A percentile compares a stretch with the other conserved stretches of the same genome.
These are phyloP conservation scores for Ophiostoma australiae DNA, from an alignment of 2,329 filamentous ascomycete genomes.

Conservation along the genomic window DNA sequence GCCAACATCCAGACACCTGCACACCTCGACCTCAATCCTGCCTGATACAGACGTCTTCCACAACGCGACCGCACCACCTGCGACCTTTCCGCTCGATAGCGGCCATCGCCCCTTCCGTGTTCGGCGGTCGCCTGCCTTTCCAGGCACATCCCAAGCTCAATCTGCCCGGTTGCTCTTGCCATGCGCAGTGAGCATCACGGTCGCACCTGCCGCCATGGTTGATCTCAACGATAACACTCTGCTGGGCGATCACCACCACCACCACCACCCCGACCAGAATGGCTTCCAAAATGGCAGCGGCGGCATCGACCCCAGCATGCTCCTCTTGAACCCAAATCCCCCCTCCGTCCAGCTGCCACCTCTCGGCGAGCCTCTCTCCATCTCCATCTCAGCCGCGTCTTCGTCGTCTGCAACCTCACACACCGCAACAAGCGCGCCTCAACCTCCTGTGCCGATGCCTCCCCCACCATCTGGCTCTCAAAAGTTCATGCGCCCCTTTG, in stretches of 20 bases:
- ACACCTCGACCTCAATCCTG: slow-evolving; percentile 11
- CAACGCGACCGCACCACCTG: neutral
- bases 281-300: slow-evolving; percentile 26
- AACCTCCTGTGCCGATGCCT: slow-evolving; percentile 20
- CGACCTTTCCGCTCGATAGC: neutral
- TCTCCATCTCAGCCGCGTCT: slow-evolving; percentile 22
- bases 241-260: slow-evolving; percentile 24
- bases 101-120: slow-evolving; percentile 16
- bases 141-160: too few species aligned
- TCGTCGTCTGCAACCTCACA: slow-evolving; percentile 19
- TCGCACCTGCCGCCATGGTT: slow-evolving; percentile 34
- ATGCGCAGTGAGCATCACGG: slow-evolving; percentile 29
- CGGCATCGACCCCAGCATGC: slow-evolving; percentile 28
- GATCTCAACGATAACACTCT: slow-evolving; percentile 24
- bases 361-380: slow-evolving; percentile 20
- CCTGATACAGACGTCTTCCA: neutral
- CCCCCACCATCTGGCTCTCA: slow-evolving; percentile 22
- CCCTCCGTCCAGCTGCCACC: slow-evolving; percentile 21
- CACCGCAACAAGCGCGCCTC: slow-evolving; percentile 17
- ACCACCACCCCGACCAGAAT: slow-evolving; percentile 25
- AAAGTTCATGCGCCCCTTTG: slow-evolving; percentile 46
- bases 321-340: slow-evolving; percentile 26
- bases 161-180: slow-evolving; percentile 27
- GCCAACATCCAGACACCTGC: neutral
- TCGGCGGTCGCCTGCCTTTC: slow-evolving; percentile 7